phyloP scores from a whole-genome alignment of 78 protist species.

The Neovahlkampfia damariscottae region DNA sequence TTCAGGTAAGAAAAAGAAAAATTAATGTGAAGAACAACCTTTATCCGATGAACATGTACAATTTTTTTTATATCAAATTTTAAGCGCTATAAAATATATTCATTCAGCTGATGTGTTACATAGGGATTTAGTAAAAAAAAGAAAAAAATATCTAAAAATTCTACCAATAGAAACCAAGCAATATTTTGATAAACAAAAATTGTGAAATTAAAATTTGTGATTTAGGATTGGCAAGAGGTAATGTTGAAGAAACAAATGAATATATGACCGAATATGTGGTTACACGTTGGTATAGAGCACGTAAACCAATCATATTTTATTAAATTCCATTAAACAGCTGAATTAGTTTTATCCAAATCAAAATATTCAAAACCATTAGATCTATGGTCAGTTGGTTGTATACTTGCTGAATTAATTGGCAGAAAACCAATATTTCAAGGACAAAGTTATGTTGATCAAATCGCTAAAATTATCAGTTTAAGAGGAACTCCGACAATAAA shows the following conservation, averaged over 20 bases:
- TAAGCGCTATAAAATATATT: constrained; percentile 22
- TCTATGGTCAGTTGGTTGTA: constrained; percentile 73
- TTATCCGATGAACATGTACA: constrained; percentile 17
- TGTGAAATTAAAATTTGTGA: constrained; percentile 38
- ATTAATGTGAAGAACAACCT: too few species aligned
- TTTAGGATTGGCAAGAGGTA: constrained; percentile 37
- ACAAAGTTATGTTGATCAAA: constrained; percentile 48
- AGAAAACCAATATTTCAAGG: constrained; percentile 39
- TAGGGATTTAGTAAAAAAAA: too few species aligned
- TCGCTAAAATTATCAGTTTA: constrained; percentile 44
- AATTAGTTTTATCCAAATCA: too few species aligned
- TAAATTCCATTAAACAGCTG: too few species aligned
- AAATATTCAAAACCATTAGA: constrained; percentile 51
- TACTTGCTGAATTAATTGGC: constrained; percentile 55
- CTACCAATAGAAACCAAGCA: constrained; percentile 56
- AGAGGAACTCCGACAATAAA: background rate
- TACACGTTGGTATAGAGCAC: constrained; percentile 45
- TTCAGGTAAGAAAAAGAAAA: constrained; percentile 19
- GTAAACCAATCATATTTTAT: constrained; percentile 35
- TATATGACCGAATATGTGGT: constrained; percentile 31
- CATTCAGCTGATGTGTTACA: constrained; percentile 31
- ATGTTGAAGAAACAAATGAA: background rate
- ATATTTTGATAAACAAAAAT: constrained; percentile 30
- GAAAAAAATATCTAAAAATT: too few species aligned
- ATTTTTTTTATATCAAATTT: constrained; percentile 34